These are phyloP conservation scores for Alnus rubra DNA, from an alignment of 306 rosid genomes.

Conservation along the genomic window DNA sequence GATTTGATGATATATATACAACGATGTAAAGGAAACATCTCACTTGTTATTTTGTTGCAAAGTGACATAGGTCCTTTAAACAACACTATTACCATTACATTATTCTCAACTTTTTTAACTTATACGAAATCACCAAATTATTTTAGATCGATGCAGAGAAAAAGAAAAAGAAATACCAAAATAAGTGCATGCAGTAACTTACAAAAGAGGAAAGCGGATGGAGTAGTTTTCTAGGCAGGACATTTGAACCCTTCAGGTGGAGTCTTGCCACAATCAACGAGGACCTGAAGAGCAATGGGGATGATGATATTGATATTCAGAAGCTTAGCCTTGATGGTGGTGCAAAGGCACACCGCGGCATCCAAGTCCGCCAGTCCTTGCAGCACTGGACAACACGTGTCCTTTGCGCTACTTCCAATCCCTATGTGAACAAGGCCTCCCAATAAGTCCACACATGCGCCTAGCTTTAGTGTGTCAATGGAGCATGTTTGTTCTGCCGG, in stretches of 20 bases:
- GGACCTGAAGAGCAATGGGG: slow-evolving; percentile 84
- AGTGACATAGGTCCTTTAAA: not conserved
- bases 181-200: not conserved
- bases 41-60: not conserved
- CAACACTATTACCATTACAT: not conserved
- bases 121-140: not conserved
- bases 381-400: slow-evolving; percentile 78
- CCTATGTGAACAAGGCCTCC: slow-evolving; percentile 90
- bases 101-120: not conserved
- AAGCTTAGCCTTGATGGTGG: slow-evolving; percentile 77
- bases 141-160: too few relatives aligned
- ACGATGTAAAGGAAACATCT: not conserved
- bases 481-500: slow-evolving; percentile 58
- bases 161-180: not conserved
- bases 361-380: slow-evolving; percentile 74
- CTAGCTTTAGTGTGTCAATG: slow-evolving; percentile 69
- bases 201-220: not conserved
- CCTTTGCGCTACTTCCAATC: slow-evolving; percentile 64
- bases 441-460: slow-evolving; percentile 78
- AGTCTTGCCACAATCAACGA: slow-evolving; percentile 84
- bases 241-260: slow-evolving; percentile 78
- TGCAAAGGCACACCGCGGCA: slow-evolving; percentile 88
- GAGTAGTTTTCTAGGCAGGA: slow-evolving; percentile 25
- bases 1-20: slow-evolving; percentile 1
- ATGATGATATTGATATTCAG: slow-evolving; percentile 63